Conservation (phyloP, 1,284 basidiomycete genomes). For the Sporisorium graminicola region DNA sequence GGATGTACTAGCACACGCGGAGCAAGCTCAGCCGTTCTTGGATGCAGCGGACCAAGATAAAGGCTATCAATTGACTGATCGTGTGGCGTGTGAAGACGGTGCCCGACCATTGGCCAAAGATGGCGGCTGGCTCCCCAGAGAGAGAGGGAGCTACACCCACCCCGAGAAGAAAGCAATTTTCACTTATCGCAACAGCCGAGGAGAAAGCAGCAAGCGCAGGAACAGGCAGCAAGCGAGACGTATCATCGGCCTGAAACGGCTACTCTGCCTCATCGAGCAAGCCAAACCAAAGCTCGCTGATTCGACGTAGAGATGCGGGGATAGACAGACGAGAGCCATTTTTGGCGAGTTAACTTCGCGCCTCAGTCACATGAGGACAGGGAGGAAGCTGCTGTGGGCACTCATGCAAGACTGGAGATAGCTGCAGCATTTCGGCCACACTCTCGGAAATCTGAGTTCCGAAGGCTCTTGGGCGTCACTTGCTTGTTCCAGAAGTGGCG, state of each 20-base stretch:
- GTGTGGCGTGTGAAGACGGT: not conserved
- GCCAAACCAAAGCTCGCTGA: not conserved
- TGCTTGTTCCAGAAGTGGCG: no score
- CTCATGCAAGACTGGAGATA: no score
- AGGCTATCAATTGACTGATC: not conserved
- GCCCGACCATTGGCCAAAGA: not conserved
- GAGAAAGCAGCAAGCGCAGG: not conserved
- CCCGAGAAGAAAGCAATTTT: not conserved
- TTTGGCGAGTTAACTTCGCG: no score
- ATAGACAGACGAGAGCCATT: no score
- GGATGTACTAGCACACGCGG: not conserved
- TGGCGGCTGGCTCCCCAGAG: not conserved
- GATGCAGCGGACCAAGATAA: not conserved
- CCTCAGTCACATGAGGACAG: no score
- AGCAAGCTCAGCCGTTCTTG: not conserved
- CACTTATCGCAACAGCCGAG: slow-evolving; percentile 6
- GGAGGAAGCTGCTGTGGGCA: no score
- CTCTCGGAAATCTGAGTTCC: no score
- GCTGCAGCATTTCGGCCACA: no score
- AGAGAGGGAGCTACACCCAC: not conserved
- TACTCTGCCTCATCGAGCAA: slow-evolving; percentile 1
- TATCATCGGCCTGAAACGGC: not conserved
- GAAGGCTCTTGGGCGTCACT: no score
- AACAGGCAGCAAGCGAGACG: not conserved
- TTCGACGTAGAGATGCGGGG: no score